phyloP scores from a whole-genome alignment of 805 yeast species.

The Ogataea henricii region DNA sequence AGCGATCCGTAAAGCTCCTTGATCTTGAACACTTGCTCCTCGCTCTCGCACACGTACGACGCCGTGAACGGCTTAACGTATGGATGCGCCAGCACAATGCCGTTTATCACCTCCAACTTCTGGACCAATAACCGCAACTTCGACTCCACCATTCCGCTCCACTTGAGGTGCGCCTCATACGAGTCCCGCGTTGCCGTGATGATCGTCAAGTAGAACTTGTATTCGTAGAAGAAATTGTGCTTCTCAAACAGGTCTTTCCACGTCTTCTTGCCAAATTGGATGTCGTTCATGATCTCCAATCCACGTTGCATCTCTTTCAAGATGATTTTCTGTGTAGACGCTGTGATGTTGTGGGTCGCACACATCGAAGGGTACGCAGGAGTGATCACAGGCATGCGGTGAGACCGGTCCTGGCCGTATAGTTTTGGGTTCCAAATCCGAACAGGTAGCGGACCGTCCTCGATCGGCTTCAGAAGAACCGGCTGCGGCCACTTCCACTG shows the following conservation, averaged over 20 bases:
- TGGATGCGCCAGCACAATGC: constrained; percentile 86
- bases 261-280: constrained; percentile 56
- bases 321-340: constrained; percentile 83
- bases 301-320: constrained; percentile 81
- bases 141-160: constrained; percentile 94
- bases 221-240: constrained; percentile 79
- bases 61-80: constrained; percentile 74
- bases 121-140: constrained; percentile 78
- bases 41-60: constrained; percentile 44
- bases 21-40: constrained; percentile 39
- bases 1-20: constrained; percentile 54
- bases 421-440: constrained; percentile 95
- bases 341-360: constrained; percentile 94
- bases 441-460: constrained; percentile 95
- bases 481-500: constrained; percentile 99
- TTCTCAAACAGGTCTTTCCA: constrained; percentile 80
- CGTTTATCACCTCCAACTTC: constrained; percentile 76
- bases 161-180: constrained; percentile 81
- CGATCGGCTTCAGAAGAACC: constrained; percentile 86
- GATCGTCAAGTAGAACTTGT: constrained; percentile 84
- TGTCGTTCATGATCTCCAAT: constrained; percentile 65
- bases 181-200: constrained; percentile 73
- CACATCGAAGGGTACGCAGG: constrained; percentile 99
- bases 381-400: constrained; percentile 96
- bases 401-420: constrained; percentile 86